Conservation (phyloP, 1,139 yeast genomes). For the Protomyces macrosporus region DNA sequence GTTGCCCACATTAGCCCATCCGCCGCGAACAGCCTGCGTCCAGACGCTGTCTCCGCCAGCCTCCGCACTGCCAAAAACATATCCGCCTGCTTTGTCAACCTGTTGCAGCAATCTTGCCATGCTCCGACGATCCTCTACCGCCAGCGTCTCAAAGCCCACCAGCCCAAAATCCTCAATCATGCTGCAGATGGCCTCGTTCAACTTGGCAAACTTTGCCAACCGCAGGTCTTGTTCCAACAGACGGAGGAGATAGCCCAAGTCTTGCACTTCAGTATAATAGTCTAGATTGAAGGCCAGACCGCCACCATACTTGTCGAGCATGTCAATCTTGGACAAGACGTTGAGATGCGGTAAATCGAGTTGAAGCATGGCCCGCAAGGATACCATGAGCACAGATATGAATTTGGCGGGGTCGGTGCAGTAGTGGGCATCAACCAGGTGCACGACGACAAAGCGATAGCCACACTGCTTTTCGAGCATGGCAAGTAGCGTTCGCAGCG, state of each 20-base stretch:
- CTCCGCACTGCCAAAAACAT: conserved; percentile 85
- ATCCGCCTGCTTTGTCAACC: conserved; percentile 89
- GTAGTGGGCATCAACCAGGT: conserved; percentile 78
- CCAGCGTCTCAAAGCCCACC: conserved; percentile 80
- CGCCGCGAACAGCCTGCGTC: conserved; percentile 88
- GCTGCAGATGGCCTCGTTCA: conserved; percentile 76
- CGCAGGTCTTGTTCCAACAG: conserved; percentile 62
- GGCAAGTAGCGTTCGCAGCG: conserved; percentile 67
- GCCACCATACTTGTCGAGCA: conserved; percentile 59
- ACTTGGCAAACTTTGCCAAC: conserved; percentile 54
- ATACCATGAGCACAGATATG: conserved; percentile 71
- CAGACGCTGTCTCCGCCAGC: conserved; percentile 93
- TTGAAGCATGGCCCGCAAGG: conserved; percentile 86
- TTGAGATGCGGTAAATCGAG: conserved; percentile 90
- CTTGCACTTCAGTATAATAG: conserved; percentile 88
- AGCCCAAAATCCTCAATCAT: conserved; percentile 80
- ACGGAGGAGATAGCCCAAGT: conserved; percentile 64
- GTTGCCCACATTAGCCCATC: conserved; percentile 46
- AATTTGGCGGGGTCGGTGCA: conserved; percentile 86
- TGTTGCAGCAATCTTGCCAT: conserved; percentile 76
- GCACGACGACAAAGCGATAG: conserved; percentile 71
- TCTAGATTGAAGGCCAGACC: conserved; percentile 55
- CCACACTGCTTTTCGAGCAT: conserved; percentile 52
- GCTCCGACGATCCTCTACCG: conserved; percentile 78
- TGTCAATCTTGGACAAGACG: conserved; percentile 84